Evolutionary conservation across 257 asterid species (phyloP), one percentile per base, ranked within the genome.

Genomic region (Gynochthodes officinalis): DNA sequence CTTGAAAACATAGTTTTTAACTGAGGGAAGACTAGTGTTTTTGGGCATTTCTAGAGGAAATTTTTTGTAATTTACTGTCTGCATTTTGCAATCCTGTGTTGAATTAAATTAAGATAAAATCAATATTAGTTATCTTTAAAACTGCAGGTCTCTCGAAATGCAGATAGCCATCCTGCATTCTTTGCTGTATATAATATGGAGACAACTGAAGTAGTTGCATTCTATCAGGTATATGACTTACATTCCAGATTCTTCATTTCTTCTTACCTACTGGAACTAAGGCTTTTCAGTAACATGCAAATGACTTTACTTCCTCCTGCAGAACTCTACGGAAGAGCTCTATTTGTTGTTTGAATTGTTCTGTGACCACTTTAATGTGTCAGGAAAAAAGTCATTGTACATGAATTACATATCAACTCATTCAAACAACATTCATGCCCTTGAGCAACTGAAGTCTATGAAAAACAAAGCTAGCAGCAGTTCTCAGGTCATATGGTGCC

Each of bases 121-220:
- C 63, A 2, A 77, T 72, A 76, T 80, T 71, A 55, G 68, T 65
- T 74, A 53, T 81, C 73, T 67, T 72, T 70, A 76, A 49, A 78
- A 75, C 70, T 71, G 59, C 84, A 93, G 96, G 92, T 91, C 72
- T 87, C 95, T 27, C 84, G 96, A 76, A 89, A 82, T 80, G 83
- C 93, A 7, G 98, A 93, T 70, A 93, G 73, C 78, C 94, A 93
- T 79, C 96, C 94, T 67, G 95, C 99, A 73, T 94, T 94, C 78
- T 88, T 94, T 85, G 99, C 96, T 84, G 95, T 94, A 78, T 94
- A 94, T 82, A 87, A 94, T 77, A 91, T 94, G 98, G 99, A 91
- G 86, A 88, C 97, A 1, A 83, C 99, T 73, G 95, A 94, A 83
- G 83, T 95, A 73, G 76, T 90, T 81, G 89, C 99, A 39, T 92